These are phyloP conservation scores for Fusarium camptoceras DNA, from an alignment of 2,329 filamentous ascomycete genomes.

Conservation along the genomic window DNA sequence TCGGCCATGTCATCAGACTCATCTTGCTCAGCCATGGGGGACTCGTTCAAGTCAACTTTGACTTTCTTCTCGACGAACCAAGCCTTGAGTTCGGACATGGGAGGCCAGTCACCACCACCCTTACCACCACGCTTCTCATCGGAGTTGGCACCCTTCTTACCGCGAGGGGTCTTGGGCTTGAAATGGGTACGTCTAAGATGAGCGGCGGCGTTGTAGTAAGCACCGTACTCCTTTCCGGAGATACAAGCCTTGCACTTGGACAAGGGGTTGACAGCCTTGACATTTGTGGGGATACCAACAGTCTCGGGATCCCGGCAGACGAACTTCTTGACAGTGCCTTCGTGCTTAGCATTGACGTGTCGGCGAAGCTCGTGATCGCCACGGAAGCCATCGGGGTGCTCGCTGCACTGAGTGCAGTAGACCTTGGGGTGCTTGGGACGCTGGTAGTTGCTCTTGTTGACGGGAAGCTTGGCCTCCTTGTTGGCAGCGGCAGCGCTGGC, in stretches of 20 bases:
- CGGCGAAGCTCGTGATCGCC: conserved; percentile 85
- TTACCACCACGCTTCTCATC: conserved; percentile 66
- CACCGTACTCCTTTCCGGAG: conserved; percentile 82
- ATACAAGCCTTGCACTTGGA: conserved; percentile 86
- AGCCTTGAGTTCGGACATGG: conserved; percentile 53
- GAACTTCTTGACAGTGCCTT: conserved; percentile 64
- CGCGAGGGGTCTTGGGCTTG: conserved; percentile 68
- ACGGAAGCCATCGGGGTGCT: conserved; percentile 82
- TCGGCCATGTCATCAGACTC: conserved; percentile 46
- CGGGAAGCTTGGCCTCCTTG: conserved; percentile 58
- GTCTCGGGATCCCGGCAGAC: conserved; percentile 66
- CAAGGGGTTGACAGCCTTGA: conserved; percentile 71
- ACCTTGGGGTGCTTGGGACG: conserved; percentile 79
- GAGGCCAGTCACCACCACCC: conserved; percentile 46
- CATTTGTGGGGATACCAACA: conserved; percentile 56
- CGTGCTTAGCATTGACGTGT: conserved; percentile 75
- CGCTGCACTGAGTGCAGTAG: conserved; percentile 75
- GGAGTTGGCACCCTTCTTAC: conserved; percentile 54
- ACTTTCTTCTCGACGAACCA: conserved; percentile 69
- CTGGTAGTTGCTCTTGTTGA: conserved; percentile 60
- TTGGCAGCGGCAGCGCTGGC: conserved; percentile 32
- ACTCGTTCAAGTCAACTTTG: conserved; percentile 54
- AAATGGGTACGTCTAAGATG: conserved; percentile 92
- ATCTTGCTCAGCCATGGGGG: conserved; percentile 50
- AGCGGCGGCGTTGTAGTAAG: conserved; percentile 94